A percentile compares a stretch with the other conserved stretches of the same genome.
Conservation (phyloP, 345 rosid genomes). For the Eucalyptus sp. region DNA sequence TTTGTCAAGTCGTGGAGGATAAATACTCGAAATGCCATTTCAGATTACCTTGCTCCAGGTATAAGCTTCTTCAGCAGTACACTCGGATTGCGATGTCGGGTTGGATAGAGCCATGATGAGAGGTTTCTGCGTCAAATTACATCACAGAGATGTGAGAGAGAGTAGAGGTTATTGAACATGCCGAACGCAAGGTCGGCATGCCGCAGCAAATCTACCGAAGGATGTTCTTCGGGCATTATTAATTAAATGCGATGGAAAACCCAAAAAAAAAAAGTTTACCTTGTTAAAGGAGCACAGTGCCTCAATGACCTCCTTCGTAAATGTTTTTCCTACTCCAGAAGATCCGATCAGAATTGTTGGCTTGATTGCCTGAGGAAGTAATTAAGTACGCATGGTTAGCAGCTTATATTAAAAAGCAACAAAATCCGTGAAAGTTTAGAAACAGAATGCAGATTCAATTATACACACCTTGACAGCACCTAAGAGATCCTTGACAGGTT, state of each 20-base stretch:
- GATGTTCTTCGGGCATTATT: neutral
- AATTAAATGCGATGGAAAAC: neutral
- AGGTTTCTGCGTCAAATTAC: constrained; percentile 52
- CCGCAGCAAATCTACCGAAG: neutral
- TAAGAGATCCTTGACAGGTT: constrained; percentile 58
- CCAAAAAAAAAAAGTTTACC: constrained; percentile 10
- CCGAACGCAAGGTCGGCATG: neutral
- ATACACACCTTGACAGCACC: constrained; percentile 65
- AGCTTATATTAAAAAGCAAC: neutral
- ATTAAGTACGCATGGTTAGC: neutral
- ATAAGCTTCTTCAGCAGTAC: constrained; percentile 97
- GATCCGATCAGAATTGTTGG: constrained; percentile 87
- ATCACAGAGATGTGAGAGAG: neutral
- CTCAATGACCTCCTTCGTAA: constrained; percentile 87
- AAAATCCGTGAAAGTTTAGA: neutral
- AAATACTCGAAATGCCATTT: neutral
- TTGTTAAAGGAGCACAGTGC: constrained; percentile 73
- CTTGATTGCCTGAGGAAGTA: constrained; percentile 50
- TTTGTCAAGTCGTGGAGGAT: neutral
- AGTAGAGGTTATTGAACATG: neutral
- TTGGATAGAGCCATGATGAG: constrained; percentile 93
- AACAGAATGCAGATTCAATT: neutral
- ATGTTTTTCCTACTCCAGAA: constrained; percentile 77
- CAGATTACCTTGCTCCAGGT: constrained; percentile 67
- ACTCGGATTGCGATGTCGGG: constrained; percentile 95